A percentile compares a stretch with the other conserved stretches of the same genome.
Evolutionary conservation across 257 asterid species (phyloP).

Genomic region (Solanum ossicruentum): DNA sequence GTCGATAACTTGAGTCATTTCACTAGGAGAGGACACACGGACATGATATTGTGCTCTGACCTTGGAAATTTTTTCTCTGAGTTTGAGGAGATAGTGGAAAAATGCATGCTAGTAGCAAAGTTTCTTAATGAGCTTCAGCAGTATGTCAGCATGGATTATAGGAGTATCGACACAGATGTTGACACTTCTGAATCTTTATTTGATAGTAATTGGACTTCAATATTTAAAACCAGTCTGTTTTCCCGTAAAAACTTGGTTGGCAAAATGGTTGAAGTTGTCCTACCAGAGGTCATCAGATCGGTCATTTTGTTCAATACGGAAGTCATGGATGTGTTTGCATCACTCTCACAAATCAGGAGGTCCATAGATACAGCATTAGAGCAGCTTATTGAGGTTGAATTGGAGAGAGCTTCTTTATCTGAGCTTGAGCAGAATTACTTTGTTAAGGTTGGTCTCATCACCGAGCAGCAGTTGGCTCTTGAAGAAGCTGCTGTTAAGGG

Average conservation of each 20-base stretch:
- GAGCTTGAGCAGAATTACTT: constrained; percentile 90
- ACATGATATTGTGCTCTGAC: constrained; percentile 28
- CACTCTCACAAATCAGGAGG: constrained; percentile 78
- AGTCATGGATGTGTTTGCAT: constrained; percentile 78
- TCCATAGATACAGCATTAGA: constrained; percentile 76
- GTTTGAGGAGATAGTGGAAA: constrained; percentile 74
- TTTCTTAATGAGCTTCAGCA: constrained; percentile 51
- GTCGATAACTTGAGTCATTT: constrained; percentile 36
- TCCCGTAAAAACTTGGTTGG: constrained; percentile 46
- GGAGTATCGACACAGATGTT: constrained; percentile 21
- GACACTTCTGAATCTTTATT: constrained; percentile 14
- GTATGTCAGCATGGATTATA: constrained; percentile 29
- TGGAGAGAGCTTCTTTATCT: constrained; percentile 64
- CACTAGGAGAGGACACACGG: constrained; percentile 20
- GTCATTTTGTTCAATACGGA: constrained; percentile 56
- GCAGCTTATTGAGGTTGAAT: constrained; percentile 82
- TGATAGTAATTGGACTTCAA: constrained; percentile 51
- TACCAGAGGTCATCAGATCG: constrained; percentile 64
- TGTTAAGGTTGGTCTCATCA: constrained; percentile 77
- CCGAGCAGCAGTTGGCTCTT: constrained; percentile 91
- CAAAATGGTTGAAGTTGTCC: constrained; percentile 52
- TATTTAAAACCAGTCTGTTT: constrained; percentile 45
- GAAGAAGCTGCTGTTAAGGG: constrained; percentile 90
- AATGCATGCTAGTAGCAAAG: constrained; percentile 62
- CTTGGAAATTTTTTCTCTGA: constrained; percentile 46